Evolutionary conservation across 768 basidiomycete species (phyloP).

Genomic region (Lactifluus pinguis): DNA sequence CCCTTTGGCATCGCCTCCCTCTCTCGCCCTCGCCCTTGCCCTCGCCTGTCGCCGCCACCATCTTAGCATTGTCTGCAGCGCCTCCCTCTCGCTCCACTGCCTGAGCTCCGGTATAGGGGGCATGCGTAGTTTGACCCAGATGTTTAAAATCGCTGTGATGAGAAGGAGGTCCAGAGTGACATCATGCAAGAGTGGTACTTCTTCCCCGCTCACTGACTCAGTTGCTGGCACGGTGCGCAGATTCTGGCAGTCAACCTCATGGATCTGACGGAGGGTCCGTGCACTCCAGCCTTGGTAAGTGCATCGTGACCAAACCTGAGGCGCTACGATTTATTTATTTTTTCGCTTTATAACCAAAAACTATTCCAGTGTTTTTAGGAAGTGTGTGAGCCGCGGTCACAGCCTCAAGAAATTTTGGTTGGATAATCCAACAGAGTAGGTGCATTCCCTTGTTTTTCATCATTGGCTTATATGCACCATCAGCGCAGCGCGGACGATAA

Average conservation of each 20-base stretch:
- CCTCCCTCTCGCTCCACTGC: no score
- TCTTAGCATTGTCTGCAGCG: no score
- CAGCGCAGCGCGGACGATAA: constrained; percentile 65
- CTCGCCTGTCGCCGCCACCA: no score
- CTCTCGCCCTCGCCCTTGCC: no score
- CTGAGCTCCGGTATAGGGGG: no score
- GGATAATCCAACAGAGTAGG: constrained; percentile 66
- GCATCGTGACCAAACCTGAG: neutral
- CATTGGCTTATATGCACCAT: neutral
- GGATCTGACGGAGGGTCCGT: constrained; percentile 71
- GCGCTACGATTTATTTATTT: constrained; percentile 18
- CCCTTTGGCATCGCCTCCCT: no score
- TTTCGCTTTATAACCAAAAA: neutral
- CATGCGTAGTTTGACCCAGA: no score
- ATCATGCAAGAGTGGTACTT: no score
- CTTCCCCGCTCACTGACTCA: no score
- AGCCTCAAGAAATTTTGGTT: constrained; percentile 76
- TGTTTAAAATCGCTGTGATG: no score
- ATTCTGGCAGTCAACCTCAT: constrained; percentile 83
- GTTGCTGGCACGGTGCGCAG: constrained; percentile 50
- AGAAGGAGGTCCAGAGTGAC: no score
- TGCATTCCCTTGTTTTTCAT: neutral
- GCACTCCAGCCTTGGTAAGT: constrained; percentile 51
- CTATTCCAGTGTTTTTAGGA: constrained; percentile 35
- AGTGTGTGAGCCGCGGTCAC: constrained; percentile 35